phyloP scores from a whole-genome alignment of 2,329 filamentous ascomycete genomes.

The Arthrobotrys sinensis region DNA sequence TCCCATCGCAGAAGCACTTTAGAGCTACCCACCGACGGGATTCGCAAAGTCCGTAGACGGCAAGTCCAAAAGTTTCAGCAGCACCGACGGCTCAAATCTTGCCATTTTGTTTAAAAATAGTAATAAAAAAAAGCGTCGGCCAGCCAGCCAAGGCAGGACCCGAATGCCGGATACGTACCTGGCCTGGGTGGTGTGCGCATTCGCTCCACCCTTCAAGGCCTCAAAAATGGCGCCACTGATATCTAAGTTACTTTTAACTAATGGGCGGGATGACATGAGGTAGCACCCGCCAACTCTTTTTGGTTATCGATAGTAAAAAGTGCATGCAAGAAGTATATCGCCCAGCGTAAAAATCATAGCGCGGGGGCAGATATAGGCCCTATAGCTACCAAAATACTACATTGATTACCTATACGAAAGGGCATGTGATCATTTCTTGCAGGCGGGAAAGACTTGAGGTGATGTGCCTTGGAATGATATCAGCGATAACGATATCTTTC shows the following conservation, averaged over 20 bases:
- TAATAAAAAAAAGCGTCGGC: not conserved
- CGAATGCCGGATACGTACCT: conserved; percentile 4
- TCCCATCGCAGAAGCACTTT: not conserved
- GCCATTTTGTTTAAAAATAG: conserved; percentile 49
- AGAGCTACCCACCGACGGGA: not conserved
- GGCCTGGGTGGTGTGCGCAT: not conserved
- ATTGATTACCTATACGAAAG: conserved; percentile 11
- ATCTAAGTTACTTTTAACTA: not conserved
- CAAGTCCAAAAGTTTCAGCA: conserved; percentile 39
- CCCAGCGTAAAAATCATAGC: conserved; percentile 16
- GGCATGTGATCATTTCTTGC: conserved; percentile 19
- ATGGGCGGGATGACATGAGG: conserved; percentile 19
- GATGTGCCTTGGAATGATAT: conserved; percentile 19
- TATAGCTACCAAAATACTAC: not conserved
- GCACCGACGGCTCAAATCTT: not conserved
- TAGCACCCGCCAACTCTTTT: conserved; percentile 5
- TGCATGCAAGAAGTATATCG: not conserved
- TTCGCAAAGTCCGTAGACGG: conserved; percentile 33
- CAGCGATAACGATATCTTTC: conserved; percentile 18
- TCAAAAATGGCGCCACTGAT: conserved; percentile 17
- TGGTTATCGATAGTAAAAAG: conserved; percentile 3
- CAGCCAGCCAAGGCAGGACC: conserved; percentile 10
- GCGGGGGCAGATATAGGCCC: conserved; percentile 11
- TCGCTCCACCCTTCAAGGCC: not conserved
- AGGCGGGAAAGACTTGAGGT: not conserved